These are phyloP conservation scores for Thelephora aurantiotincta DNA, from an alignment of 768 basidiomycete genomes.

Conservation along the genomic window DNA sequence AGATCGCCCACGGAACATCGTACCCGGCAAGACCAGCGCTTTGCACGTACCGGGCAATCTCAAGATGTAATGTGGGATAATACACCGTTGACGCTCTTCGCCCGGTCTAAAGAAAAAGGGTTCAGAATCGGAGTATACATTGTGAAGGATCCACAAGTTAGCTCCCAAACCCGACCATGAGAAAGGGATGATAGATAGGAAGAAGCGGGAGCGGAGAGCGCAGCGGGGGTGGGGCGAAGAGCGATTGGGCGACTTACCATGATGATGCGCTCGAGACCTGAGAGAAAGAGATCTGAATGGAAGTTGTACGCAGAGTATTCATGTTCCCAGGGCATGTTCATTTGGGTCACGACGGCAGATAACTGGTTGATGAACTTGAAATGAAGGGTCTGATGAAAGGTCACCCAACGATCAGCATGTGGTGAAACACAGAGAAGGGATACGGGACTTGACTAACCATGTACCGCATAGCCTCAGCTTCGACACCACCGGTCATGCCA, in stretches of 20 bases:
- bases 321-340: conserved; percentile 52
- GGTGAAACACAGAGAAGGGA: neutral
- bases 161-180: neutral
- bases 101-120: conserved; percentile 57
- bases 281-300: conserved; percentile 79
- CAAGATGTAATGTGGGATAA: conserved; percentile 90
- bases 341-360: conserved; percentile 45
- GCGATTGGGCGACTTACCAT: conserved; percentile 36
- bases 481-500: conserved; percentile 97
- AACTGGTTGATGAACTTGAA: conserved; percentile 78
- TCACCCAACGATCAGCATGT: neutral
- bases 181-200: neutral
- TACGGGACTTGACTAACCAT: conserved; percentile 43
- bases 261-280: conserved; percentile 83
- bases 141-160: neutral
- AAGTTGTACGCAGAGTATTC: conserved; percentile 70
- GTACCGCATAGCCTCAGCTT: conserved; percentile 94
- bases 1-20: conserved; percentile 71
- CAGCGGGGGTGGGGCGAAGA: neutral
- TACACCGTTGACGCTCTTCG: conserved; percentile 92
- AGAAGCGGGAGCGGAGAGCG: neutral
- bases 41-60: conserved; percentile 77
- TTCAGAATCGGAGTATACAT: neutral
- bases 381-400: conserved; percentile 57
- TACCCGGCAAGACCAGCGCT: conserved; percentile 51